phyloP scores from a whole-genome alignment of 2,329 filamentous ascomycete species.

The Aspergillus sp. region DNA sequence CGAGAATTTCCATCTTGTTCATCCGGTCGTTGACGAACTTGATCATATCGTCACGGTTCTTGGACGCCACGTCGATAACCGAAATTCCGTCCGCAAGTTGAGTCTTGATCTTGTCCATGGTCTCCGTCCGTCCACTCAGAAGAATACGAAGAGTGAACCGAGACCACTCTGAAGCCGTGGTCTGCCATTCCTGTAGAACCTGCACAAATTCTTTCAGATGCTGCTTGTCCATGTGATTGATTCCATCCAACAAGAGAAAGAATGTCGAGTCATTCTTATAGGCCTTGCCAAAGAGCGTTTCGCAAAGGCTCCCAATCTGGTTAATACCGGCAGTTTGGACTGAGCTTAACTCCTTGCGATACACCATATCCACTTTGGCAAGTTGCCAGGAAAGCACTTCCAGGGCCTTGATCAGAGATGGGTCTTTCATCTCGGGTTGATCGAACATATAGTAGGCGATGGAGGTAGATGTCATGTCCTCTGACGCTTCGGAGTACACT shows the following conservation, averaged over 20 bases:
- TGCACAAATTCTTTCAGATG: constrained; percentile 18
- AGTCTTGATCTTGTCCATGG: constrained; percentile 16
- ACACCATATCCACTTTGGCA: constrained; percentile 10
- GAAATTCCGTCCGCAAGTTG: constrained; percentile 8
- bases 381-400: constrained; percentile 13
- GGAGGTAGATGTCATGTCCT: constrained; percentile 9
- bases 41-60: constrained; percentile 20
- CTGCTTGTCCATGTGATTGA: constrained; percentile 42
- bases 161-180: constrained; percentile 5
- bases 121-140: constrained; percentile 16
- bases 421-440: not conserved
- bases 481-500: not conserved
- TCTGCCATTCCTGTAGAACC: constrained; percentile 11
- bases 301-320: constrained; percentile 10
- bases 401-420: constrained; percentile 8
- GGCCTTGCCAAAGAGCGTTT: constrained; percentile 11
- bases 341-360: constrained; percentile 12
- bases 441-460: constrained; percentile 7
- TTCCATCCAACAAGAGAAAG: constrained; percentile 47
- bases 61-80: constrained; percentile 13
- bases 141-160: constrained; percentile 18
- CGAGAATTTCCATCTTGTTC: constrained; percentile 24
- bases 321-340: constrained; percentile 5
- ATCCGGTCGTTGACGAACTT: constrained; percentile 22
- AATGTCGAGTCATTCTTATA: constrained; percentile 27